Conservation (phyloP, 345 rosid species). For the Toxicodendron radicans region DNA sequence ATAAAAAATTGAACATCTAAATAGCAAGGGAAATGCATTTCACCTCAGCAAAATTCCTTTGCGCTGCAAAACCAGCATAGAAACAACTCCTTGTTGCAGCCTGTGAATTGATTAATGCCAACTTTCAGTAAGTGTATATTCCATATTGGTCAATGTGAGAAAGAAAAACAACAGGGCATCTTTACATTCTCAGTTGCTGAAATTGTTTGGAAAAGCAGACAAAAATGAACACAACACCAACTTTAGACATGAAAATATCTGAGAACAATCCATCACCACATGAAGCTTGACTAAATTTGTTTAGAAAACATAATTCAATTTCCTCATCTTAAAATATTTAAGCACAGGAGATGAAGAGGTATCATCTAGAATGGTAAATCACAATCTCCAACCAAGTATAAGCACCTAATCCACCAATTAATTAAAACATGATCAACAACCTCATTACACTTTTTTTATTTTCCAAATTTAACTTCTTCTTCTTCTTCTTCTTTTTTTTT, state of each 20-base stretch:
- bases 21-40: slow-evolving; percentile 17
- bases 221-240: background rate
- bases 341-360: background rate
- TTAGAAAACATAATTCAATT: background rate
- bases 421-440: background rate
- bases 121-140: slow-evolving; percentile 22
- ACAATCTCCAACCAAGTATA: background rate
- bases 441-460: background rate
- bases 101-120: slow-evolving; percentile 37
- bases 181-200: background rate
- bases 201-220: background rate
- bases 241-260: background rate
- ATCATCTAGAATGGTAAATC: background rate
- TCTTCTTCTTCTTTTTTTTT: too few species aligned
- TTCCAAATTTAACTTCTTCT: background rate
- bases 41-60: slow-evolving; percentile 99
- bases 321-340: background rate
- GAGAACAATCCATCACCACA: background rate
- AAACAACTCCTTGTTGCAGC: slow-evolving; percentile 96
- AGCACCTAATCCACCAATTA: background rate
- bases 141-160: slow-evolving; percentile 8
- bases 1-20: slow-evolving; percentile 8
- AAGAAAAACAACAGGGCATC: background rate
- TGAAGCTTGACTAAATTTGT: background rate
- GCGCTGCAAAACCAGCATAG: slow-evolving; percentile 98